A percentile compares a stretch with the other conserved stretches of the same genome.
Evolutionary conservation across 495 filamentous ascomycete genomes (phyloP).

Genomic region (Apodospora peruviana): DNA sequence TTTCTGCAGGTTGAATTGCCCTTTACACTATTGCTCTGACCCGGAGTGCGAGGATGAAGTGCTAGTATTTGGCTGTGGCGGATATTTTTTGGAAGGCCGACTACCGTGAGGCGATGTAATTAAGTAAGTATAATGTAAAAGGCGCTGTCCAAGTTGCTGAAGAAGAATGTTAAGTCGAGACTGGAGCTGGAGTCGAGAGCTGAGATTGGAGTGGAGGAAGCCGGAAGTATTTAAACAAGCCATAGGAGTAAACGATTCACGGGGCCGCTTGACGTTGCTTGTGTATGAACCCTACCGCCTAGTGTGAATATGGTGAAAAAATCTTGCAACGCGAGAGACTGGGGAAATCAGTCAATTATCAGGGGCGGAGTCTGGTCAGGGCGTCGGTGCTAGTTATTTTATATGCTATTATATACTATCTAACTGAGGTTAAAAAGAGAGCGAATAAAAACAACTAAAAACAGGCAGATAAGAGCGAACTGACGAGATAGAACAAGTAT

Average conservation of each 20-base stretch:
- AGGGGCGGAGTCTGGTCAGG: not conserved
- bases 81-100: not conserved
- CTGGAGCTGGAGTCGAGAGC: not conserved
- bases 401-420: conserved; percentile 1
- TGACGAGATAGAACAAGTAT: not conserved
- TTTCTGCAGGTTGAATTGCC: not conserved
- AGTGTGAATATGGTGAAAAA: not conserved
- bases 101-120: not conserved
- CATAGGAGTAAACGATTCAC: not conserved
- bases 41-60: not conserved
- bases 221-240: not conserved
- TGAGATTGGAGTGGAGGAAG: not conserved
- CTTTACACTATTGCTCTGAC: not conserved
- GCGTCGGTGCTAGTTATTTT: not conserved
- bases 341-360: conserved; percentile 3
- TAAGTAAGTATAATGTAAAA: not conserved
- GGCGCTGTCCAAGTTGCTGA: not conserved
- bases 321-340: not conserved
- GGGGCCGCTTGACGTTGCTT: not conserved
- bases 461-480: not conserved
- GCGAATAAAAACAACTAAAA: not conserved
- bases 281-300: not conserved
- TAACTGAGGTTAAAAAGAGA: not conserved
- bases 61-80: not conserved
- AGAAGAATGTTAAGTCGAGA: not conserved